These are phyloP conservation scores for Rubus parviflorus DNA, from an alignment of 306 rosid species.

Conservation along the genomic window DNA sequence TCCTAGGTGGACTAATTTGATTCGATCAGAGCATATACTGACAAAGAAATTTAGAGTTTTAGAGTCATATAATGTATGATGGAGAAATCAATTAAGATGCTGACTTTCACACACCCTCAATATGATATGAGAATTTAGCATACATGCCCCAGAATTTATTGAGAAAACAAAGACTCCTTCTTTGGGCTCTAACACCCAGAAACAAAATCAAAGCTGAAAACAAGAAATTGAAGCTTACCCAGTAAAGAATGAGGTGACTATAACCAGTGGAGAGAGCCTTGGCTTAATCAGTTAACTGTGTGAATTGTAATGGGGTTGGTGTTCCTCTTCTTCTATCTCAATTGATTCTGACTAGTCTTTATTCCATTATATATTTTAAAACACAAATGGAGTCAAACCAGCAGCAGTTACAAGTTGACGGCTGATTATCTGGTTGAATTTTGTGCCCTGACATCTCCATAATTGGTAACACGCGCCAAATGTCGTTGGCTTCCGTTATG, in stretches of 20 bases:
- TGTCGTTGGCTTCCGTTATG: not conserved
- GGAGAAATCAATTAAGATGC: not conserved
- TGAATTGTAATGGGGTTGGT: conserved; percentile 1
- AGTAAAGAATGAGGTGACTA: not conserved
- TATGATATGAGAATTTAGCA: not conserved
- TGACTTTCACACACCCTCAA: not conserved
- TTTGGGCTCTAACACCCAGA: not conserved
- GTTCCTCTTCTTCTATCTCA: not conserved
- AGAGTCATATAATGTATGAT: not conserved
- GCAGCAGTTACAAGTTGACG: conserved; percentile 1
- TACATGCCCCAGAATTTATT: not conserved
- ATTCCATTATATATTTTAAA: not conserved
- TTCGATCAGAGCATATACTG: not conserved
- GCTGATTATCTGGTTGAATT: not conserved
- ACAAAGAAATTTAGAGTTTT: not conserved
- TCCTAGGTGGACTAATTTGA: not conserved
- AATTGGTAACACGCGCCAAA: not conserved
- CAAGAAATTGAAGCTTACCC: conserved; percentile 15
- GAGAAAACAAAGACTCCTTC: not conserved
- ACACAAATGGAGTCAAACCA: not conserved
- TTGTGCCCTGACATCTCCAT: conserved; percentile 6
- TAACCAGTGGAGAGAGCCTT: not conserved
- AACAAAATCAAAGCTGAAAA: not conserved
- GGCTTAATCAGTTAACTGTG: not conserved
- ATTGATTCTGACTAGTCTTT: not conserved